Evolutionary conservation across 2,329 filamentous ascomycete genomes (phyloP).

Genomic region (Fusarium pseudocircinatum): DNA sequence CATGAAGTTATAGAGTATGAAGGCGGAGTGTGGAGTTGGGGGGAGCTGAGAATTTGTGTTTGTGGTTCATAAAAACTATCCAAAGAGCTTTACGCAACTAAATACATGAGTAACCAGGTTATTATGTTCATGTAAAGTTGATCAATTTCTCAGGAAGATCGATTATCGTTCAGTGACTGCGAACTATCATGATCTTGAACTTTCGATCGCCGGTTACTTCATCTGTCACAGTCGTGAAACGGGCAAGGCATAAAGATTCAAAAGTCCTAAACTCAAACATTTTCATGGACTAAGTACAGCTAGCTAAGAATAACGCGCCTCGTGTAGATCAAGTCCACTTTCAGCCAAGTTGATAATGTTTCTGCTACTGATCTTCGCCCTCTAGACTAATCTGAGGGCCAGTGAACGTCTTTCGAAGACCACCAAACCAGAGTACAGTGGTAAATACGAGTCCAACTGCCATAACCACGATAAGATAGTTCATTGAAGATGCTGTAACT

Average conservation of each 20-base stretch:
- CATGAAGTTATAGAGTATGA: conserved; percentile 2
- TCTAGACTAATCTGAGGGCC: conserved; percentile 24
- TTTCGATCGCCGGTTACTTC: background rate
- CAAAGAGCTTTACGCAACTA: no score
- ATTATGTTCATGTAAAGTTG: no score
- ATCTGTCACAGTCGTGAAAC: background rate
- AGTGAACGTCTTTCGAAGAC: conserved; percentile 35
- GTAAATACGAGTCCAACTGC: conserved; percentile 34
- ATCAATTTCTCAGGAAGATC: rapidly evolving
- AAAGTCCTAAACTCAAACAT: background rate
- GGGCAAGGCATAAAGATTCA: no score
- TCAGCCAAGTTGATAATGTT: rapidly evolving
- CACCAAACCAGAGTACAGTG: conserved; percentile 28
- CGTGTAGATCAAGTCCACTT: rapidly evolving
- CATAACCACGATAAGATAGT: conserved; percentile 42
- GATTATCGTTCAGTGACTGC: rapidly evolving
- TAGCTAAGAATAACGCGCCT: rapidly evolving
- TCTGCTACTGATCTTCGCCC: background rate
- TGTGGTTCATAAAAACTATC: background rate
- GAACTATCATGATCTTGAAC: background rate
- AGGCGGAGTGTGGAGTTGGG: background rate
- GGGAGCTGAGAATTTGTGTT: background rate
- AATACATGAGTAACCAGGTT: rapidly evolving
- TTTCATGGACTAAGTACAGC: background rate
- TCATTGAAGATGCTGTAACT: conserved; percentile 33